Evolutionary conservation across 805 yeast species (phyloP).

Genomic region (Starmera quercuum): DNA sequence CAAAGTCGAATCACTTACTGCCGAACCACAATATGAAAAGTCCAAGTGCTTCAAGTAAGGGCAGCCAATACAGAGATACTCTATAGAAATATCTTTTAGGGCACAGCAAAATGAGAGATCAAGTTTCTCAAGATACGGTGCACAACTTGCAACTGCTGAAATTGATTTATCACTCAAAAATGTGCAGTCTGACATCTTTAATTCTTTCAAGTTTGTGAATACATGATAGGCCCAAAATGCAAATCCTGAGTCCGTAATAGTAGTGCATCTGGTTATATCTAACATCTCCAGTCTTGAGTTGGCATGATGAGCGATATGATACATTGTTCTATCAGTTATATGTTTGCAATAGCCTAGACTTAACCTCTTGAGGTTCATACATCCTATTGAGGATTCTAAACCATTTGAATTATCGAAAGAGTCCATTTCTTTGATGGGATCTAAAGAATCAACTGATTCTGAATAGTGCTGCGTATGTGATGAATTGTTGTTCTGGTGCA

Average conservation of each 20-base stretch:
- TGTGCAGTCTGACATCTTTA: slow-evolving; percentile 66
- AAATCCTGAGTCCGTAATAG: slow-evolving; percentile 71
- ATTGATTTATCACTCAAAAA: slow-evolving; percentile 62
- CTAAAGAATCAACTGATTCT: slow-evolving; percentile 4
- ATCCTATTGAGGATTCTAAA: slow-evolving; percentile 34
- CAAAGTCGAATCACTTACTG: slow-evolving; percentile 66
- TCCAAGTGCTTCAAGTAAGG: slow-evolving; percentile 44
- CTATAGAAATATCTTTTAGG: slow-evolving; percentile 59
- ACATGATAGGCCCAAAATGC: slow-evolving; percentile 52
- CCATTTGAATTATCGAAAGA: not conserved
- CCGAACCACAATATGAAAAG: slow-evolving; percentile 70
- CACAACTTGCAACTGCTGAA: slow-evolving; percentile 51
- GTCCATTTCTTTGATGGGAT: slow-evolving; percentile 21
- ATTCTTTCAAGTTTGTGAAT: slow-evolving; percentile 43
- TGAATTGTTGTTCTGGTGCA: not conserved
- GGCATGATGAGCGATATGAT: slow-evolving; percentile 54
- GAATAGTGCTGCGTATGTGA: not conserved
- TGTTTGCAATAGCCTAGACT: slow-evolving; percentile 71
- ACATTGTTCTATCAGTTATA: slow-evolving; percentile 61
- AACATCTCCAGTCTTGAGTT: slow-evolving; percentile 44
- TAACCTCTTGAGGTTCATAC: slow-evolving; percentile 46
- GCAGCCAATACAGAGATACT: slow-evolving; percentile 61
- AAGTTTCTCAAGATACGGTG: slow-evolving; percentile 46
- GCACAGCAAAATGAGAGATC: slow-evolving; percentile 74
- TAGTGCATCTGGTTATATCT: slow-evolving; percentile 67